Conservation (phyloP, 768 basidiomycete species). For the Imleria badia region DNA sequence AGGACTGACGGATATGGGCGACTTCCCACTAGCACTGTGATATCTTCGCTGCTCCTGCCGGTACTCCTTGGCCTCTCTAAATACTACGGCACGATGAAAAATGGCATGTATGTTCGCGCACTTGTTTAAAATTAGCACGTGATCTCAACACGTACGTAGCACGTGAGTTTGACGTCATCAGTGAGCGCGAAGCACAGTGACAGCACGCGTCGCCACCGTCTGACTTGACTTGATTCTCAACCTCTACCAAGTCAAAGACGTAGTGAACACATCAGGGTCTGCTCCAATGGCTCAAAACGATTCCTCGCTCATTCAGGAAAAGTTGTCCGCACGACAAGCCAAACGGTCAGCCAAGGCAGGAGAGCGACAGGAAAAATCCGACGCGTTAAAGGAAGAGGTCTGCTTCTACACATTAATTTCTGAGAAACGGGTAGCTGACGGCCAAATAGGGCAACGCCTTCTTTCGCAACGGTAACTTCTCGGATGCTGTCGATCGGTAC, state of each 20-base stretch:
- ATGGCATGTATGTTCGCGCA: no score
- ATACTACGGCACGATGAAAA: no score
- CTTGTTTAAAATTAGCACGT: no score
- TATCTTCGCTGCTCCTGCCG: no score
- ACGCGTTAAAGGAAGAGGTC: slow-evolving; percentile 32
- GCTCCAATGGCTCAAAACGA: background rate
- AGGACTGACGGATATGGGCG: no score
- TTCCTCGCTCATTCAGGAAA: background rate
- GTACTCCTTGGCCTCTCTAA: no score
- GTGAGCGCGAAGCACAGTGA: no score
- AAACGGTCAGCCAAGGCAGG: slow-evolving; percentile 19
- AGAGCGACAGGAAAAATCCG: slow-evolving; percentile 22
- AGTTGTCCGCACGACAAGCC: slow-evolving; percentile 7
- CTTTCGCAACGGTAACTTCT: slow-evolving; percentile 39
- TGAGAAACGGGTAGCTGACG: background rate
- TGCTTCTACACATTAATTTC: background rate
- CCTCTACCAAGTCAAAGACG: background rate
- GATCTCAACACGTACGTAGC: no score
- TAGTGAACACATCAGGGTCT: background rate
- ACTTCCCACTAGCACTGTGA: no score
- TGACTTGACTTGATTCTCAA: background rate
- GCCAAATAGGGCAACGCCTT: slow-evolving; percentile 41
- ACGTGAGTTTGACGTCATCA: no score
- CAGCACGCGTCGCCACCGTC: no score
- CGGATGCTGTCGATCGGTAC: slow-evolving; percentile 41